A percentile compares a stretch with the other conserved stretches of the same genome.
Evolutionary conservation across 352 stramenopile genomes (phyloP).

Genomic region (Pilasporangium apinafurcum): DNA sequence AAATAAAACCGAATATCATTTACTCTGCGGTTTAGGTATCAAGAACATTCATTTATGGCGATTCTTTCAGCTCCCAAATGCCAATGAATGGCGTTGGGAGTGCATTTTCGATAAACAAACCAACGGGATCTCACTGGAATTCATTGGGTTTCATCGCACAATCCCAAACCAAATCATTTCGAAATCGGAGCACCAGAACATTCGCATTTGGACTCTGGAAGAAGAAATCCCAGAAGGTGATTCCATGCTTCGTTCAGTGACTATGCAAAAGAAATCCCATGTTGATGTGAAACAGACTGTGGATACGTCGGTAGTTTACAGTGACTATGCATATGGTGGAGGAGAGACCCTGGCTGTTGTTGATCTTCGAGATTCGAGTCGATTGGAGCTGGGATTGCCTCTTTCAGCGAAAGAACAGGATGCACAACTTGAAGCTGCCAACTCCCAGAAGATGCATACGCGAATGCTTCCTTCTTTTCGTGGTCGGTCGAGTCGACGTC

Average conservation of each 20-base stretch:
- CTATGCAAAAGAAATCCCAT: slow-evolving; percentile 64
- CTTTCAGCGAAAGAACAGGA: slow-evolving; percentile 57
- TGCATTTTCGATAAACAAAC: slow-evolving; percentile 85
- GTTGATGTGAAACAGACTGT: slow-evolving; percentile 67
- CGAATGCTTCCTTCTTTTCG: slow-evolving; percentile 26
- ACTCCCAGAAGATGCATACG: slow-evolving; percentile 10
- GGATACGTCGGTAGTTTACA: slow-evolving; percentile 59
- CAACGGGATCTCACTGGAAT: slow-evolving; percentile 82
- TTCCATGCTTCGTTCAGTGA: slow-evolving; percentile 16
- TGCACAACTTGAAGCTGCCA: slow-evolving; percentile 21
- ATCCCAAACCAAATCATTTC: slow-evolving; percentile 60
- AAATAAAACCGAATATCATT: slow-evolving; percentile 58
- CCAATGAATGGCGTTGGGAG: slow-evolving; percentile 61
- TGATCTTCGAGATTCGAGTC: slow-evolving; percentile 40
- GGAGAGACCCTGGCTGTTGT: slow-evolving; percentile 60
- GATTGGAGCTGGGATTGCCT: slow-evolving; percentile 70
- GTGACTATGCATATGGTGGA: slow-evolving; percentile 70
- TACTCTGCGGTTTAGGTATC: slow-evolving; percentile 80
- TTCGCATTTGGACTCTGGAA: slow-evolving; percentile 77
- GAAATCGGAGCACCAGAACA: slow-evolving; percentile 83
- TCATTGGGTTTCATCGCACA: slow-evolving; percentile 60
- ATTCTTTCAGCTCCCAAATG: slow-evolving; percentile 45
- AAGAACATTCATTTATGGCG: slow-evolving; percentile 86
- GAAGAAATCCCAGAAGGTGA: slow-evolving; percentile 31
- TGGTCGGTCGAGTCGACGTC: slow-evolving; percentile 40